phyloP scores from a whole-genome alignment of 305 asterid species.

The Vinca major region DNA sequence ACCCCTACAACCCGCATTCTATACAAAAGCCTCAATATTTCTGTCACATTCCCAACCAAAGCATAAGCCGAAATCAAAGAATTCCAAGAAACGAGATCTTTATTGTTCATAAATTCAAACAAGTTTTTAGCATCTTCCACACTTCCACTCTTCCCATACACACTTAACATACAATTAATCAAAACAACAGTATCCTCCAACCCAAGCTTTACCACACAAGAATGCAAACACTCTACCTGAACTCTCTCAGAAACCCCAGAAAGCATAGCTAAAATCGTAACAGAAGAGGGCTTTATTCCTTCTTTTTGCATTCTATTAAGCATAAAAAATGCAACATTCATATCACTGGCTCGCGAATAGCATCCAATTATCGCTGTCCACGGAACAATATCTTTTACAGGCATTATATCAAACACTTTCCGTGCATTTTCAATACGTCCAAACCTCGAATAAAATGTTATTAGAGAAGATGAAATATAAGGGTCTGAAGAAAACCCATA shows the following conservation, averaged over 20 bases:
- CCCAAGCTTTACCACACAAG: constrained; percentile 37
- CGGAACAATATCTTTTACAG: constrained; percentile 48
- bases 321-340: constrained; percentile 38
- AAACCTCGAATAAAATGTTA: constrained; percentile 46
- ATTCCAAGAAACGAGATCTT: constrained; percentile 74
- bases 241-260: constrained; percentile 37
- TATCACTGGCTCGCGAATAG: constrained; percentile 41
- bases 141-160: constrained; percentile 61
- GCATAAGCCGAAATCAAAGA: constrained; percentile 59
- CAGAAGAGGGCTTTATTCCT: constrained; percentile 42
- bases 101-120: constrained; percentile 43
- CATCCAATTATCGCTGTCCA: constrained; percentile 81
- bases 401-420: constrained; percentile 61
- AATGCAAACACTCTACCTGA: constrained; percentile 42
- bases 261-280: constrained; percentile 54
- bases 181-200: constrained; percentile 29
- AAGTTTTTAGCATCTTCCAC: constrained; percentile 46
- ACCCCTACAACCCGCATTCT: constrained; percentile 44
- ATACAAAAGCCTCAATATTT: constrained; percentile 32
- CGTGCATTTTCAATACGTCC: constrained; percentile 31
- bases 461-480: constrained; percentile 54
- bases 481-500: constrained; percentile 55
- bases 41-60: constrained; percentile 25
- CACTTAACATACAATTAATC: constrained; percentile 52
- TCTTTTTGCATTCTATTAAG: constrained; percentile 44